phyloP scores from a whole-genome alignment of 306 rosid species.

The Pyrus communis region DNA sequence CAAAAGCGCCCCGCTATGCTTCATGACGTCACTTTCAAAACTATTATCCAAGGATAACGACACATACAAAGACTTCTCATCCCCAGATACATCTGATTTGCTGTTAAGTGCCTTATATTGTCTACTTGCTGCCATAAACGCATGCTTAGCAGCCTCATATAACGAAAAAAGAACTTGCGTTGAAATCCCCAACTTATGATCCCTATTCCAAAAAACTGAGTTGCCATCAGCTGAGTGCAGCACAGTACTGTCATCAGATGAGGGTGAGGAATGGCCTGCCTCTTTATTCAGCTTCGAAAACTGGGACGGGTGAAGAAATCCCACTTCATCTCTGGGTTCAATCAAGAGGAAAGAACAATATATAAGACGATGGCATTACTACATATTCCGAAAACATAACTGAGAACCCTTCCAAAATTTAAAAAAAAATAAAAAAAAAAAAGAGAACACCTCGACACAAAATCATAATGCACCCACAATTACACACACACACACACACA shows the following conservation, averaged over 20 bases:
- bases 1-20: slow-evolving; percentile 60
- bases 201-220: slow-evolving; percentile 51
- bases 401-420: background rate
- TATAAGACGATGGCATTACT: background rate
- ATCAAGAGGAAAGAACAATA: slow-evolving; percentile 21
- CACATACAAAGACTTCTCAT: slow-evolving; percentile 13
- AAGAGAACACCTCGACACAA: background rate
- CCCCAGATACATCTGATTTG: slow-evolving; percentile 11
- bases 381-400: background rate
- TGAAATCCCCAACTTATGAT: slow-evolving; percentile 85
- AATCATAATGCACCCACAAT: background rate
- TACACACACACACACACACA: background rate
- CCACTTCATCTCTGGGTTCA: slow-evolving; percentile 71
- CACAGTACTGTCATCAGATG: slow-evolving; percentile 17
- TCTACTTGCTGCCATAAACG: slow-evolving; percentile 42
- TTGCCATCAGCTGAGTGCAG: slow-evolving; percentile 13
- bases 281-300: slow-evolving; percentile 45
- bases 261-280: slow-evolving; percentile 17
- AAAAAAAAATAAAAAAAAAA: too few species aligned
- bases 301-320: slow-evolving; percentile 79
- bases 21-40: slow-evolving; percentile 50
- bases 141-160: slow-evolving; percentile 44
- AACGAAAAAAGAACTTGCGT: slow-evolving; percentile 50
- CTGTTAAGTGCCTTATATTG: slow-evolving; percentile 34
- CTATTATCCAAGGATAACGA: slow-evolving; percentile 21